Evolutionary conservation across 306 rosid genomes (phyloP), one percentile per base, ranked within the genome.

Genomic region (Prunus mongolica): DNA sequence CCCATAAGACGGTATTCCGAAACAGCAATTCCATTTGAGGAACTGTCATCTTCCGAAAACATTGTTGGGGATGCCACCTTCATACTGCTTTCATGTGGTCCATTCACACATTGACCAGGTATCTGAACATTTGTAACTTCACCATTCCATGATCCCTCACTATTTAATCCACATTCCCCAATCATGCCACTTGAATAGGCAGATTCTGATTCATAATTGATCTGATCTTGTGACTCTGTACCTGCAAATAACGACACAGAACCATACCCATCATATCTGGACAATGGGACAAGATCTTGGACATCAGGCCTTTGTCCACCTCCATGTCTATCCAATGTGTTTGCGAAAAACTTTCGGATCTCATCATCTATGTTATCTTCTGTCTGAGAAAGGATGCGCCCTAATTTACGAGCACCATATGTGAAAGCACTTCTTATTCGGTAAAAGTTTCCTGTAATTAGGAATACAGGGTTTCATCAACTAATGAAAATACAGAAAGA

Each of bases 371-470:
- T 64, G 68, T 78, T 72, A 30, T 55, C 85, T 83, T 81, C 89
- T 5, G 83, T 69, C 62, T 47, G 80, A 67, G 87, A 80, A 76
- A 86, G 82, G 77, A 81, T 68, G 71, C 22, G 78, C 28, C 89
- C 82, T 20, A 86, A 82, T 75, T 86, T 86, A 18, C 89, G 83
- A 62, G 89, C 89, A 83, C 89, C 89, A 72, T 70, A 83, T 46
- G 87, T 80, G 84, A 86, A 86, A 62, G 89, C 89, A 69, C 89
- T 86, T 79, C 82, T 86, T 60, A 86, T 86, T 38, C 89, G 78
- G 56, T 80, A 86, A 62, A 83, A 86, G 82, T 86, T 86, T 51
- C 89, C 89, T 86, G 78, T 75, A 75, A 49, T 62, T 74, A 70
- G 32, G 55, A 58, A n/a, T 11, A 66, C 65, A 55, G 73, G 68